Evolutionary conservation across 2,329 filamentous ascomycete species (phyloP).

Genomic region (Hymenotorrendiella dingleyae): DNA sequence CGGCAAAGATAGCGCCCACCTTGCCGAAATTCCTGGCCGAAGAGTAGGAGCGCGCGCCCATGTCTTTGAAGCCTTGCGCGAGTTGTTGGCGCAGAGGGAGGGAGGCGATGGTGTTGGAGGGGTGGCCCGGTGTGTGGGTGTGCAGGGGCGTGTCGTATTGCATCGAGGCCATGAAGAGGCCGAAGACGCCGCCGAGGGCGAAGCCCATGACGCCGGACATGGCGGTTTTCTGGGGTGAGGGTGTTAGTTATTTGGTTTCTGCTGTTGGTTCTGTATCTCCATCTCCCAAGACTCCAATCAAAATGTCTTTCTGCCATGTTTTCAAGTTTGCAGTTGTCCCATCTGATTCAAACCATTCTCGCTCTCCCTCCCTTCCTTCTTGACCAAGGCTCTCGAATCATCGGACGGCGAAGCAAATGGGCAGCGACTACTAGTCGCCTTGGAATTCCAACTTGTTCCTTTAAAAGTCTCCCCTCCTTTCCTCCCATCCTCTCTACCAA

Average conservation of each 20-base stretch:
- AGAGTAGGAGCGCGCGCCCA: slow-evolving; percentile 77
- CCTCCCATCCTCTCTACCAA: background rate
- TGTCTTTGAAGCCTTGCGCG: slow-evolving; percentile 82
- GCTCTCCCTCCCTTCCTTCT: too few species aligned
- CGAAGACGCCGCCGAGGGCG: slow-evolving; percentile 87
- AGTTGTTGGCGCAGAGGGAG: slow-evolving; percentile 83
- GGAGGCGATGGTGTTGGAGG: slow-evolving; percentile 40
- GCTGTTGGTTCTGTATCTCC: too few species aligned
- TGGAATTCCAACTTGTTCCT: too few species aligned
- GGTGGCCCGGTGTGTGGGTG: slow-evolving; percentile 34
- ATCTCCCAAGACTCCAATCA: too few species aligned
- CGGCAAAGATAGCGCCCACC: slow-evolving; percentile 83
- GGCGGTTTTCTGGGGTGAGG: slow-evolving; percentile 62
- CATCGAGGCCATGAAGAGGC: slow-evolving; percentile 99
- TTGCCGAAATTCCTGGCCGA: slow-evolving; percentile 93
- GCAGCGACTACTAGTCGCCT: too few species aligned
- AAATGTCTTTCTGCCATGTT: too few species aligned
- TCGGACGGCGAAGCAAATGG: too few species aligned
- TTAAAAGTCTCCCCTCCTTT: background rate
- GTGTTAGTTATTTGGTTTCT: slow-evolving; percentile 1
- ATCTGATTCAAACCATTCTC: too few species aligned
- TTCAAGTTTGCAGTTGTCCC: too few species aligned
- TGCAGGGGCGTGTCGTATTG: slow-evolving; percentile 88
- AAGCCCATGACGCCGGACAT: slow-evolving; percentile 93
- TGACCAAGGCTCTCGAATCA: too few species aligned